Evolutionary conservation across 2,329 filamentous ascomycete species (phyloP), one percentile per base, ranked within the genome.

Genomic region (Alternaria angustiovoidea): DNA sequence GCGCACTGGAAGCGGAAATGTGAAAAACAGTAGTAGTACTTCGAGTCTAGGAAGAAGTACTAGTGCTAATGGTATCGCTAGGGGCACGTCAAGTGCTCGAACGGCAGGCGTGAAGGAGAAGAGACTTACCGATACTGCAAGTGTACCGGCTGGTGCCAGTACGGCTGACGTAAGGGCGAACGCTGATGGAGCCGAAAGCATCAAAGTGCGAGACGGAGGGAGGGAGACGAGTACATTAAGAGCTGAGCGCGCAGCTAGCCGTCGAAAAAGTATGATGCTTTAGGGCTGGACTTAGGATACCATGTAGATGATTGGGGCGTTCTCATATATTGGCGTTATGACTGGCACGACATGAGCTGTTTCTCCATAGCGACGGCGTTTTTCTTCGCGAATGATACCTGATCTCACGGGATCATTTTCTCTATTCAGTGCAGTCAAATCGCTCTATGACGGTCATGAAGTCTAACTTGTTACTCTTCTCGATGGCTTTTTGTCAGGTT

Each of bases 251-350:
- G 76, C 75, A 26, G 77, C 79, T n/a, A 75, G 74, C 64, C 66
- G 79, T 48, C 69, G 79, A 61, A 77, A 79, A 67, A 81, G 79
- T 64, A 81, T 80, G 79, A 74, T 81, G 76, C 59, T 81, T 46
- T 80, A 65, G 72, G 59, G 47, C 39, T 32, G 28, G 26, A 28
- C 32, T 47, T 36, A n/a, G 47, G 48, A 28, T 53, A 41, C 43
- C 24, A 62, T 57, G 48, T 47, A 43, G 22, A 51, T 36, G 34
- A 52, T 28, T n/a, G 44, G 20, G 12, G 54, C 26, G 32, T 61
- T 53, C 26, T 41, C 5, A 46, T 38, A 24, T 38, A 49, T 16
- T 8, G 46, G 46, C 46, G 32, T 49, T 26, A n/a, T 49, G 32
- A 5, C 18, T 22, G 30, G 46, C 16, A 49, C 22, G 32, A 26